A percentile compares a stretch with the other conserved stretches of the same genome.
Evolutionary conservation across 2,329 filamentous ascomycete genomes (phyloP).

Genomic region (Xylaria sp.): DNA sequence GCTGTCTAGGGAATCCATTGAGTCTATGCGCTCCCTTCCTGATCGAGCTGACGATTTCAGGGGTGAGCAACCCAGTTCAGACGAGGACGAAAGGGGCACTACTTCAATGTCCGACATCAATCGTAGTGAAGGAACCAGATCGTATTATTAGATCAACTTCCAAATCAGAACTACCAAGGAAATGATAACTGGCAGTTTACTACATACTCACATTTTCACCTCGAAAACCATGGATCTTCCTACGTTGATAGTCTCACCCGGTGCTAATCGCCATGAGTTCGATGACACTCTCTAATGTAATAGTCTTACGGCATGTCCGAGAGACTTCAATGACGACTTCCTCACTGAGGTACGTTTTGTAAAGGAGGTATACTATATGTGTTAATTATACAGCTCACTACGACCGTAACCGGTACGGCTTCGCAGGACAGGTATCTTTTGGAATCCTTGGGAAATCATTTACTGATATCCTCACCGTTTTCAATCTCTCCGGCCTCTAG

Average conservation of each 20-base stretch:
- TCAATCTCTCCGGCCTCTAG: conserved; percentile 42
- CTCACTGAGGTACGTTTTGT: neutral
- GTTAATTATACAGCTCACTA: neutral
- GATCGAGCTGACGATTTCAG: conserved; percentile 41
- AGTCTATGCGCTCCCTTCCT: conserved; percentile 52
- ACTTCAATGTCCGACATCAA: conserved; percentile 25
- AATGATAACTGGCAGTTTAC: neutral
- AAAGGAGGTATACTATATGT: neutral
- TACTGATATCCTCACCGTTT: conserved; percentile 28
- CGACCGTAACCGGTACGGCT: neutral
- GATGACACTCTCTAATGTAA: neutral
- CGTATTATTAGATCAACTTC: conserved; percentile 28
- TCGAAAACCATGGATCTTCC: too few relatives aligned
- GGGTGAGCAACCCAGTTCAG: conserved; percentile 39
- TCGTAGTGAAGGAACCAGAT: conserved; percentile 27
- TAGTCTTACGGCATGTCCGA: neutral
- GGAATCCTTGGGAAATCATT: conserved; percentile 24
- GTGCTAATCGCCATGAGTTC: neutral
- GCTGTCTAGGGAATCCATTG: conserved; percentile 60
- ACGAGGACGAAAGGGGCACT: conserved; percentile 35
- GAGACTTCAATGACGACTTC: neutral
- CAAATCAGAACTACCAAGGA: neutral
- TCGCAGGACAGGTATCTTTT: conserved; percentile 1
- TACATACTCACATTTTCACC: neutral
- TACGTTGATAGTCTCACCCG: neutral